Base-by-base conservation (phyloP, 2,329 filamentous ascomycete genomes). In the Dactylellina cionopaga region DNA sequence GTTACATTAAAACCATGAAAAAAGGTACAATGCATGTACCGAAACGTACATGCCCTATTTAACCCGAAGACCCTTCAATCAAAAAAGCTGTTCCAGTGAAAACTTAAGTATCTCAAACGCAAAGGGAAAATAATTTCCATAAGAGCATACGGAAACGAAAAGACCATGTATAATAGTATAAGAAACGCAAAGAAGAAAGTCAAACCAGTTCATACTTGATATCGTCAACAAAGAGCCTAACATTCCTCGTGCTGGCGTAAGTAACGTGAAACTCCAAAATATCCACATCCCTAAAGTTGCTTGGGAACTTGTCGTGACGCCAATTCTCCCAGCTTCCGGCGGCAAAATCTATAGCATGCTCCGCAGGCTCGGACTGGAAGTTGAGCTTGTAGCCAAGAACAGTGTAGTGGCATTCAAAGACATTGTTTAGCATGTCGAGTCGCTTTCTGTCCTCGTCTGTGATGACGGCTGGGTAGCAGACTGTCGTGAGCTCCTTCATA, bases 251-350 rank as follows among this genome's bases (percentile, higher is more conserved):
- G 19, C 29, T 44, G 10, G 66, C 66, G 13, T 58, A 72, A 4
- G 66, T 72, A 19, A 46, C 43, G 7, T 59, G 66, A 27, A 72
- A 64, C 52, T 72, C 66, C 22, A 72, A 37, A 7, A 43, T 29
- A 35, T 58, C 41, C 13, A 72, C 49, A 13, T 63, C 41, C 3
- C 54, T 59, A 31, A 59, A 72, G 33, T 72, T 72, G 1, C 5
- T 44, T 3, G 66, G 66, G 22, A 72, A 64, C 7, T 25, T 44
- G 17, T 43, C 39, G 6, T 19, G n/a, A 11, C 19, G 43, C 66
- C 58, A 64, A 9, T 37, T 15, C 19, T 41, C 3, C 66, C 58
- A 59, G 10, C 13, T 15, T 1, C 33, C 29, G 2, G 5, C 35
- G 4, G 35, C 17, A 22, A 72, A 31, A 15, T 65, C 66, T 1